A percentile compares a stretch with the other conserved stretches of the same genome.
These are phyloP conservation scores for Rhytidhysteron rufulum DNA, from an alignment of 2,329 filamentous ascomycete species.

Conservation along the genomic window DNA sequence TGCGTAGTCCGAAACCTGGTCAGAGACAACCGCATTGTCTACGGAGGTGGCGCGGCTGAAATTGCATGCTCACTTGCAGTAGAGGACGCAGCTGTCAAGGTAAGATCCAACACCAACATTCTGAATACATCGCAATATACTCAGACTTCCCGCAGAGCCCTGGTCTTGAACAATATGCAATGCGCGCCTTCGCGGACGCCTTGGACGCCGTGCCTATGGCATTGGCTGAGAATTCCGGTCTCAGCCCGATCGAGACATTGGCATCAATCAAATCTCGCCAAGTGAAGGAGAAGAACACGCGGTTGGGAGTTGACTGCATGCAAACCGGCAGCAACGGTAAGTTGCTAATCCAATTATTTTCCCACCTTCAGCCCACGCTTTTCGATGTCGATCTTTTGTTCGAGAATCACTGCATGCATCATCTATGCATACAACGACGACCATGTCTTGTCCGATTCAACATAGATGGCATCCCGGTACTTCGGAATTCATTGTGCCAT, in stretches of 20 bases:
- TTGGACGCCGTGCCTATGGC: constrained; percentile 93
- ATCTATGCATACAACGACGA: background rate
- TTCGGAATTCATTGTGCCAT: too few species aligned
- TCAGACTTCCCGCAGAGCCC: constrained; percentile 57
- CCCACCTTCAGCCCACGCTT: constrained; percentile 9
- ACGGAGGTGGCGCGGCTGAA: constrained; percentile 93
- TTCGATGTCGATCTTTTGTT: constrained; percentile 2
- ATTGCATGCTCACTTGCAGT: constrained; percentile 96
- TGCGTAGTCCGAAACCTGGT: constrained; percentile 98
- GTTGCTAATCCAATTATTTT: constrained; percentile 17
- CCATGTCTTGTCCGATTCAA: too few species aligned
- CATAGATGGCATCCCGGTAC: too few species aligned
- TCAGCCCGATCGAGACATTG: constrained; percentile 93
- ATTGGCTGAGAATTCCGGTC: constrained; percentile 91
- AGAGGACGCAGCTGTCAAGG: constrained; percentile 86
- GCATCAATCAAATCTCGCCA: constrained; percentile 95
- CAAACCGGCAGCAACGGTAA: constrained; percentile 79
- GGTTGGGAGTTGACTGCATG: constrained; percentile 97
- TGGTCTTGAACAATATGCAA: constrained; percentile 97
- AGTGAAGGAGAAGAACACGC: constrained; percentile 76
- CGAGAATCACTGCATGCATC: constrained; percentile 1
- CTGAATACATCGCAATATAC: background rate
- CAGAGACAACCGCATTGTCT: constrained; percentile 92
- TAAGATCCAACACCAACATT: constrained; percentile 21
- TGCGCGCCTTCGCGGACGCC: constrained; percentile 95